Base-by-base conservation (phyloP, 371 early-diverging fungal species). In the Circinella minor region DNA sequence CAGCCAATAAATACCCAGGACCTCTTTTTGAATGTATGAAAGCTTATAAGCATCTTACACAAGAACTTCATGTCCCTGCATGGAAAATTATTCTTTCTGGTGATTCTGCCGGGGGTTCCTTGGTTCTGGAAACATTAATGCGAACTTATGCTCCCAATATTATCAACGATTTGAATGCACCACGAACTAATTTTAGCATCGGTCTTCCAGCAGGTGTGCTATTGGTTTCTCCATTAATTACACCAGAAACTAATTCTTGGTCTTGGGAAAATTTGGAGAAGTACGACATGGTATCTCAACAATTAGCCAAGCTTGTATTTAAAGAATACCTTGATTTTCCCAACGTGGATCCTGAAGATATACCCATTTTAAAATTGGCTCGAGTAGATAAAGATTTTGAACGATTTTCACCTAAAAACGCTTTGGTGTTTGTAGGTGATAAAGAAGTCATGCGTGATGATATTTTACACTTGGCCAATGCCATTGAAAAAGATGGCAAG, bases 31-130 rank as follows among this genome's bases (percentile, higher is more conserved):
- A 88, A 51, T 79, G 81, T 36, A 69, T 84, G 8, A 75, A 74
- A 17, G 86, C 88, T 0, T 88, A 79, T 65, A 73, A 78, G 39
- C 77, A 88, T 46, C 67, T 88, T 46, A 74, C 81, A 8, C 71
- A 79, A 57, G 70, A 71, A 4, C 68, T 83, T 4, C 73, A 66
- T 43, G 70, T 83, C 7, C 74, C 79, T 13, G 76, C 72, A 11
- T 69, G 64, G 39, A 83, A 83, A 65, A 57, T 81, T 4, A 66
- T 83, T 27, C 46, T 81, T 11, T 74, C 77, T 18, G 79, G 81
- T 36, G 83, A 83, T 62, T 76, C 76, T 36, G 77, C 81, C 48
- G 81, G 84, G 15, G 79, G 77, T 34, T 76, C 75, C 1, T 54
- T 83, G 14, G 54, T 38, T 4, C 36, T 83, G 20, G 80, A 81